Percentiles rank a stretch among this genome's conserved stretches.
These are phyloP conservation scores for Guadua angustifolia DNA, from an alignment of 176 grass and related monocot species.

Conservation along the genomic window DNA sequence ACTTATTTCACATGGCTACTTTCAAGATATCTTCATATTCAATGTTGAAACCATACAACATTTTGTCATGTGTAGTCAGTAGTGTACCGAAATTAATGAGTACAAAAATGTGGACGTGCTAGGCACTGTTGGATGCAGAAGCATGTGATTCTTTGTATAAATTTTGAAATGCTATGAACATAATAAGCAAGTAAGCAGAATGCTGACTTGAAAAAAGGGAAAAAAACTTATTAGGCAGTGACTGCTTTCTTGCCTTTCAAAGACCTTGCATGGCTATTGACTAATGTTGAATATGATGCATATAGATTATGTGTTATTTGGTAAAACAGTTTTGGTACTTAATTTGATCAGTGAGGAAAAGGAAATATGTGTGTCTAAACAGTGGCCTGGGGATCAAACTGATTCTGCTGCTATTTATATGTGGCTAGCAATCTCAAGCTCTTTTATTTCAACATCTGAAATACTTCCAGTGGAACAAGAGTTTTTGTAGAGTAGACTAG, in stretches of 20 bases:
- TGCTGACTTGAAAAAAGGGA: background rate
- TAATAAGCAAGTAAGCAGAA: constrained; percentile 12
- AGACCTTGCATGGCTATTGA: background rate
- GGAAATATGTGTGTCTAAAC: background rate
- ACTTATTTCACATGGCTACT: background rate
- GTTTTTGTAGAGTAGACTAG: constrained; percentile 18
- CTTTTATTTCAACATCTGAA: constrained; percentile 25
- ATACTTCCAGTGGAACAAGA: background rate
- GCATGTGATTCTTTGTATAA: background rate
- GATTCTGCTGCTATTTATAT: constrained; percentile 13
- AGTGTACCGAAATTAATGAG: background rate
- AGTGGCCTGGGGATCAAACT: background rate
- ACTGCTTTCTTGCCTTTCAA: background rate
- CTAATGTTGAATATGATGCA: background rate
- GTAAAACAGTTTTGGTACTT: background rate
- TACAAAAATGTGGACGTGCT: background rate
- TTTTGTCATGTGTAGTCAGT: background rate
- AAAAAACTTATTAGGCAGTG: background rate
- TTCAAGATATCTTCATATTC: constrained; percentile 14
- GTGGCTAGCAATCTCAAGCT: constrained; percentile 6
- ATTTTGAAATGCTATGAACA: background rate
- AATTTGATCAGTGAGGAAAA: constrained; percentile 5
- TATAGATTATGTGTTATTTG: background rate
- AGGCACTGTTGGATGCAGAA: background rate
- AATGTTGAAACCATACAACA: constrained; percentile 12